Evolutionary conservation across 2,329 filamentous ascomycete genomes (phyloP).

Genomic region (Penicillium sp.): DNA sequence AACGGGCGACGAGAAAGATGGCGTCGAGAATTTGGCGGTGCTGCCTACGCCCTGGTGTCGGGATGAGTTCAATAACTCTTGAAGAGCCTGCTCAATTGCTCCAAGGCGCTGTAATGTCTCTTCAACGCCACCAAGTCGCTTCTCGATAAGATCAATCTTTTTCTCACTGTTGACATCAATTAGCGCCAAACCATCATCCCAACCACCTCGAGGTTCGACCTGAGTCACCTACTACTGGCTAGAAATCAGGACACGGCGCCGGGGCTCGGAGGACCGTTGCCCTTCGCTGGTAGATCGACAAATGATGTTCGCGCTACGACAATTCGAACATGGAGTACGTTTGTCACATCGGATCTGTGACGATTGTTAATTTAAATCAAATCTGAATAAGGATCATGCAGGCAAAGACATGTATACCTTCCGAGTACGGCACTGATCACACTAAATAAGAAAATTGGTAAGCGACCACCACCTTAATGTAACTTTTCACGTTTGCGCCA

Average conservation of each 20-base stretch:
- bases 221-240: conserved; percentile 45
- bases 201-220: too few species aligned
- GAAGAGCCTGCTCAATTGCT: conserved; percentile 49
- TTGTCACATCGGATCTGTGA: conserved; percentile 49
- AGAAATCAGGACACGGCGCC: conserved; percentile 47
- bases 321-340: conserved; percentile 47
- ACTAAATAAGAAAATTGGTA: conserved; percentile 26
- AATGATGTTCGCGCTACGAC: conserved; percentile 40
- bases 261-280: conserved; percentile 41
- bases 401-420: conserved; percentile 30
- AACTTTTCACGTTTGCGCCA: not conserved
- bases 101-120: conserved; percentile 46
- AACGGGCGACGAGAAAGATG: conserved; percentile 19
- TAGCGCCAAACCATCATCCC: conserved; percentile 3
- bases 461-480: conserved; percentile 6
- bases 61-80: conserved; percentile 27
- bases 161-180: conserved; percentile 46
- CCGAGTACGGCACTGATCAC: conserved; percentile 41
- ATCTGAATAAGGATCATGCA: not conserved
- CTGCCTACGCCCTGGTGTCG: conserved; percentile 3
- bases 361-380: not conserved
- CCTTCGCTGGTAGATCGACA: conserved; percentile 46
- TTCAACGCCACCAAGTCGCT: conserved; percentile 54
- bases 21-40: not conserved
- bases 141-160: conserved; percentile 58